phyloP scores from a whole-genome alignment of 257 asterid genomes.

The Salvia miltiorrhiza region DNA sequence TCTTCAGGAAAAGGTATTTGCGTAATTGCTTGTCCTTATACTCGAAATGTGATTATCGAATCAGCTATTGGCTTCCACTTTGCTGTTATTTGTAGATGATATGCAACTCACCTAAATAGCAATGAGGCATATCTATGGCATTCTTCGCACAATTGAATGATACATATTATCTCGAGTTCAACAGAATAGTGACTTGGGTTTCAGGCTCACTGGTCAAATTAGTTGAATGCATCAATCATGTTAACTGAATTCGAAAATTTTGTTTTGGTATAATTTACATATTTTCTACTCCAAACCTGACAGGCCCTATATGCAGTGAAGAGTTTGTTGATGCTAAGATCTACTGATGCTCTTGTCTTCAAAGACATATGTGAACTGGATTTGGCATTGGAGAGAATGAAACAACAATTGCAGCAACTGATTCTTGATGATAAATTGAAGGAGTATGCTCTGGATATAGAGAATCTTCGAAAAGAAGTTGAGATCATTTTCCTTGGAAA shows the following conservation, averaged over 20 bases:
- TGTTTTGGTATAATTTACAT: not conserved
- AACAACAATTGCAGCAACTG: slow-evolving; percentile 49
- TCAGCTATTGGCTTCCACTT: not conserved
- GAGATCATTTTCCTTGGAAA: slow-evolving; percentile 44
- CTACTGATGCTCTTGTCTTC: slow-evolving; percentile 45
- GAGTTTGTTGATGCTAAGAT: slow-evolving; percentile 50
- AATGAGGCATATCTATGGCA: not conserved
- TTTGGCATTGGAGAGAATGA: slow-evolving; percentile 43
- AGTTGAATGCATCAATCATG: not conserved
- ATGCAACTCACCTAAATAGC: not conserved
- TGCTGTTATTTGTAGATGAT: not conserved
- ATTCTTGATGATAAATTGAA: slow-evolving; percentile 34
- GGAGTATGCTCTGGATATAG: slow-evolving; percentile 61
- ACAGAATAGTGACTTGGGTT: not conserved
- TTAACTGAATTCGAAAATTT: not conserved
- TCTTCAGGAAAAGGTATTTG: slow-evolving; percentile 85
- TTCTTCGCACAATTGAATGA: not conserved
- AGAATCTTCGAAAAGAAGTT: slow-evolving; percentile 65
- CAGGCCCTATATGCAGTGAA: slow-evolving; percentile 75
- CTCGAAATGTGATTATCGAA: slow-evolving; percentile 1
- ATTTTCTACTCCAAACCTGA: slow-evolving; percentile 14
- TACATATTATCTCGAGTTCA: not conserved
- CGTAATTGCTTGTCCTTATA: slow-evolving; percentile 1
- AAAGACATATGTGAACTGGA: slow-evolving; percentile 58
- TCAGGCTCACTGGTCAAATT: not conserved